Conservation (phyloP, 495 filamentous ascomycete genomes). For the Achaetomiella virescens region DNA sequence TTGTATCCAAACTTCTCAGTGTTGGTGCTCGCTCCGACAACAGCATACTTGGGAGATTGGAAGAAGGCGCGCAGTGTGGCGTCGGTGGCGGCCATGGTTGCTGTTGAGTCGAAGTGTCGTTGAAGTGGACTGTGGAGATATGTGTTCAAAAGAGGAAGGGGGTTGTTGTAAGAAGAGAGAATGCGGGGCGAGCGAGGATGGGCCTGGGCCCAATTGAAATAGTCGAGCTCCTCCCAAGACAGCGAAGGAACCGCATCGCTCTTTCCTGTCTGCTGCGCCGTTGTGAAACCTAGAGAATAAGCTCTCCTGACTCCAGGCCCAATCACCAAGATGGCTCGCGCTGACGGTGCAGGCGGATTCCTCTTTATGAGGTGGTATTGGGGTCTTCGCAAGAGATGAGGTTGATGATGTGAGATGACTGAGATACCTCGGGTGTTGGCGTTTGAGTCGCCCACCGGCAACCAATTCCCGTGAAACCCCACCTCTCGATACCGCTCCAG, state of each 20-base stretch:
- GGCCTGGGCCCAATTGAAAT: neutral
- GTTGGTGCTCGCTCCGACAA: conserved; percentile 84
- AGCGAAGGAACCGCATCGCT: neutral
- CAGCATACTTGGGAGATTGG: conserved; percentile 72
- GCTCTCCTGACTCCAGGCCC: neutral
- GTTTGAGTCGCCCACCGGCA: too few relatives aligned
- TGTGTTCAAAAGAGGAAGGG: neutral
- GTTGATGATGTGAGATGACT: too few relatives aligned
- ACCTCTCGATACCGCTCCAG: too few relatives aligned
- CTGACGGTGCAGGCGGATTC: too few relatives aligned
- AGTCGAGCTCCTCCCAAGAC: neutral
- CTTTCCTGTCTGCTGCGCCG: neutral
- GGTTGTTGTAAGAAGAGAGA: neutral
- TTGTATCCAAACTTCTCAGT: conserved; percentile 86
- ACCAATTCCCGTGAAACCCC: too few relatives aligned
- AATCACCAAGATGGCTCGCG: neutral
- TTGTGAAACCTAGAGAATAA: neutral
- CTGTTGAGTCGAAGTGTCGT: conserved; percentile 5
- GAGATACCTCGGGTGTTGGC: too few relatives aligned
- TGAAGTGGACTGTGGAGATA: neutral
- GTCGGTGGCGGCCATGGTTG: conserved; percentile 44
- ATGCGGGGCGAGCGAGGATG: neutral
- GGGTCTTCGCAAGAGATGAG: too few relatives aligned
- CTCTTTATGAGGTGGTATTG: too few relatives aligned
- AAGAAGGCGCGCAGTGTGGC: conserved; percentile 73